Evolutionary conservation across 1,139 yeast genomes (phyloP), one percentile per base, ranked within the genome.

Genomic region (Candida tropicalis): DNA sequence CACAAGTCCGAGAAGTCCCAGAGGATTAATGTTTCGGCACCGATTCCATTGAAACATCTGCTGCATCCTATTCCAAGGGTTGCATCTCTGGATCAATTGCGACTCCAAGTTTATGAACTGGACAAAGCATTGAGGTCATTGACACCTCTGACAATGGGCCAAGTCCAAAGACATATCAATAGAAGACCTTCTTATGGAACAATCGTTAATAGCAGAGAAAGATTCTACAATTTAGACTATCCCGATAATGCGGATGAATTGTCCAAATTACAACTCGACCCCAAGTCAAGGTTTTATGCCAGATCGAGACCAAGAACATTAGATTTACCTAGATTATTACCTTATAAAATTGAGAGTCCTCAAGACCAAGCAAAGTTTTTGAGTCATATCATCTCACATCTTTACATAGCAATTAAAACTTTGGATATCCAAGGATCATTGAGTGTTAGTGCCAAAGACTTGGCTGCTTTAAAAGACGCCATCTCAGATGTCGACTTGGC

Each of bases 361-460:
- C 68, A 68, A 36, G 95, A 87, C 48, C 87, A 82, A 47, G 85
- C 89, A 13, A 78, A 77, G 45, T 91, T 89, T 55, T 70, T 93
- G 41, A 77, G 89, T 42, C 95, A 85, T 57, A 87, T 93, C 26
- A 75, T 90, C 26, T 77, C 85, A 2, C 90, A 89, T 62, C 65
- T 93, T 20, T 88, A 88, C 60, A 79, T 88, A 46, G 89, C 97
- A 10, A 77, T 89, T 44, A 75, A 81, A 51, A 82, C 95, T 4
- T 68, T 84, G 51, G 97, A 90, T 60, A 69, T 88, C 17, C 85
- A 82, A 55, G 96, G 96, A 1, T 69, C 81, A 9, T 69, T 88
- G 24, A 77, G 87, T 2, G 79, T 88, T 6, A 79, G 86, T 13
- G 82, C 87, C 10, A 79, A 77, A 46, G 88, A 82, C 51, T 65